These are phyloP conservation scores for Kwoniella newhampshirensis DNA, from an alignment of 768 basidiomycete genomes.

Conservation along the genomic window DNA sequence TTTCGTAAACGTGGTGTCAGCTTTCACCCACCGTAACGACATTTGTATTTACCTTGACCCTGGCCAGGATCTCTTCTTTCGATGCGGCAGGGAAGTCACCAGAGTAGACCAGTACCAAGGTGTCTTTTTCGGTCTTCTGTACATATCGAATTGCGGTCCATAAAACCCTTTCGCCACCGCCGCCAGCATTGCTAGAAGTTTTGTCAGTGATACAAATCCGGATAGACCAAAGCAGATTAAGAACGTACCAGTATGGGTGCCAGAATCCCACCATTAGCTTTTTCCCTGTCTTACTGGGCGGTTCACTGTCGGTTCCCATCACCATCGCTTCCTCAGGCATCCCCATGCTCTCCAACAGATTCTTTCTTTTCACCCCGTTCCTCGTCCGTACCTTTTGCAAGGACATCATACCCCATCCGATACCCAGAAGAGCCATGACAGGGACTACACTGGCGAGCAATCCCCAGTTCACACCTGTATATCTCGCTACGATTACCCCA, in stretches of 20 bases:
- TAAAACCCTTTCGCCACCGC: slow-evolving; percentile 91
- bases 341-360: slow-evolving; percentile 33
- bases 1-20: slow-evolving; percentile 50
- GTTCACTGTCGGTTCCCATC: slow-evolving; percentile 28
- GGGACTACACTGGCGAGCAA: slow-evolving; percentile 40
- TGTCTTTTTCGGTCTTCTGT: slow-evolving; percentile 56
- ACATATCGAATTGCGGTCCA: slow-evolving; percentile 83
- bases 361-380: slow-evolving; percentile 32
- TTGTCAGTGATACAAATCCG: too few relatives aligned
- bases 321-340: slow-evolving; percentile 29
- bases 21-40: neutral
- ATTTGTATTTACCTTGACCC: slow-evolving; percentile 65
- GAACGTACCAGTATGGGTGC: slow-evolving; percentile 97
- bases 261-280: slow-evolving; percentile 72
- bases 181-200: slow-evolving; percentile 78
- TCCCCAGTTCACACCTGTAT: slow-evolving; percentile 40
- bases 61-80: slow-evolving; percentile 75
- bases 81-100: slow-evolving; percentile 73
- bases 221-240: slow-evolving; percentile 43
- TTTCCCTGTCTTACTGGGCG: slow-evolving; percentile 23
- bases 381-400: slow-evolving; percentile 25
- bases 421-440: slow-evolving; percentile 24
- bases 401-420: slow-evolving; percentile 23
- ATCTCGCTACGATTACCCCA: slow-evolving; percentile 1
- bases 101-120: slow-evolving; percentile 79